These are phyloP conservation scores for Acacia melanoxylon DNA, from an alignment of 306 rosid species.

Conservation along the genomic window DNA sequence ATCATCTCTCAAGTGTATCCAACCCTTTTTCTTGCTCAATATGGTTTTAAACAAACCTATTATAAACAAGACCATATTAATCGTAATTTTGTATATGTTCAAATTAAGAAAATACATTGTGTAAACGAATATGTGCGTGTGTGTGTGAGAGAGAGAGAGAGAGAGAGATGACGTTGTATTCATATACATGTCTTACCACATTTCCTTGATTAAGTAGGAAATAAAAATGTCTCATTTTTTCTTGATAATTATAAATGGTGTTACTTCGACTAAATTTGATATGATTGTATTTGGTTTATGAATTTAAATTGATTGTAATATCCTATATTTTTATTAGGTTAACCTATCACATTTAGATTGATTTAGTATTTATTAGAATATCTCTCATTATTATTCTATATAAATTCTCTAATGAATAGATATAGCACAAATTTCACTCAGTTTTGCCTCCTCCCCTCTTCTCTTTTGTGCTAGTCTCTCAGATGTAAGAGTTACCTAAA, in stretches of 20 bases:
- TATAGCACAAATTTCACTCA: neutral
- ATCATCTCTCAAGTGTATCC: conserved; percentile 5
- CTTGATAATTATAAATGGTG: too few relatives aligned
- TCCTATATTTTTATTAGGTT: too few relatives aligned
- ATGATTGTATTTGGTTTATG: too few relatives aligned
- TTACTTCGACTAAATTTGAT: too few relatives aligned
- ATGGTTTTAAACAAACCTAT: neutral
- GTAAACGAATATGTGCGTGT: neutral
- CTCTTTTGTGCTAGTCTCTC: too few relatives aligned
- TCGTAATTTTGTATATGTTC: neutral
- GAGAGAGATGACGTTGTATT: neutral
- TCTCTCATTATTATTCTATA: neutral
- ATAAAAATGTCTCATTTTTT: too few relatives aligned
- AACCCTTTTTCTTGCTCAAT: neutral
- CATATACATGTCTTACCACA: too few relatives aligned
- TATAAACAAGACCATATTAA: neutral
- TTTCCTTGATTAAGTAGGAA: too few relatives aligned
- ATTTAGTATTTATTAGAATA: too few relatives aligned
- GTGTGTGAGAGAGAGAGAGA: neutral
- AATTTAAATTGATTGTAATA: too few relatives aligned
- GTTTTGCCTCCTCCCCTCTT: neutral
- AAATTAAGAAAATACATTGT: neutral
- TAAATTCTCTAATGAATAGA: neutral
- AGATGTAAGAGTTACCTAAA: neutral
- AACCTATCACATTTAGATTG: too few relatives aligned